A percentile compares a stretch with the other conserved stretches of the same genome.
Conservation (phyloP, 495 filamentous ascomycete species). For the Daldinia vernicosa region DNA sequence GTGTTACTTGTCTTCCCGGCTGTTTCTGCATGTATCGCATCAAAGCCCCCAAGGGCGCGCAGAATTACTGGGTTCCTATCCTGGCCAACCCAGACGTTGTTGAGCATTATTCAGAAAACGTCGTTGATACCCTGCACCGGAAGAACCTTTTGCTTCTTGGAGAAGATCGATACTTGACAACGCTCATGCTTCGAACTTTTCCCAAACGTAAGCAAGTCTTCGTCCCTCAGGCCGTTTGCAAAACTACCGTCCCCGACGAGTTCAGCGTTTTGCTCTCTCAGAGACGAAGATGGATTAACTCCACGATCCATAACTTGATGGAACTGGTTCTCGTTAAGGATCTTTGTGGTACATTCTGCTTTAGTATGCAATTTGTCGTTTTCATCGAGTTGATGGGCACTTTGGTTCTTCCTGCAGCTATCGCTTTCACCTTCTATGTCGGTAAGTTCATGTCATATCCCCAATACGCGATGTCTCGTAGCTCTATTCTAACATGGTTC, state of each 20-base stretch:
- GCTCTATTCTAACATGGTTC: slow-evolving; percentile 36
- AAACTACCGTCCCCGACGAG: slow-evolving; percentile 92
- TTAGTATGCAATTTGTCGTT: slow-evolving; percentile 99
- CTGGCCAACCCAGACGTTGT: slow-evolving; percentile 98
- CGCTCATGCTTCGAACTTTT: slow-evolving; percentile 98
- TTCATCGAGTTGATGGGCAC: slow-evolving; percentile 97
- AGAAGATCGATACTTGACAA: slow-evolving; percentile 96
- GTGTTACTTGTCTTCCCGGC: slow-evolving; percentile 98
- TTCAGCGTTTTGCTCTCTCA: slow-evolving; percentile 95
- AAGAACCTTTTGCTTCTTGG: slow-evolving; percentile 96
- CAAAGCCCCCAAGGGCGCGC: slow-evolving; percentile 97
- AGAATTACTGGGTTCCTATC: slow-evolving; percentile 99
- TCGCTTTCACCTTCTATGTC: slow-evolving; percentile 96
- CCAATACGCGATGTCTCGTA: not conserved
- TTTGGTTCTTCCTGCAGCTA: slow-evolving; percentile 92
- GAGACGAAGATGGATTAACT: slow-evolving; percentile 98
- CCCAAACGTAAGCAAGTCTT: slow-evolving; percentile 99
- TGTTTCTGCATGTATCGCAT: slow-evolving; percentile 99
- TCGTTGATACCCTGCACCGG: slow-evolving; percentile 98
- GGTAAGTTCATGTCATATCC: slow-evolving; percentile 61
- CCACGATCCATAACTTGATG: slow-evolving; percentile 98
- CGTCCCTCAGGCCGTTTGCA: slow-evolving; percentile 97
- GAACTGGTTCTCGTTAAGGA: slow-evolving; percentile 95
- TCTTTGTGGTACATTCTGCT: slow-evolving; percentile 98
- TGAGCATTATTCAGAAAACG: slow-evolving; percentile 98